A percentile compares a stretch with the other conserved stretches of the same genome.
phyloP scores from a whole-genome alignment of 192 early-diverging fungal species.

The Podila clonocystis region DNA sequence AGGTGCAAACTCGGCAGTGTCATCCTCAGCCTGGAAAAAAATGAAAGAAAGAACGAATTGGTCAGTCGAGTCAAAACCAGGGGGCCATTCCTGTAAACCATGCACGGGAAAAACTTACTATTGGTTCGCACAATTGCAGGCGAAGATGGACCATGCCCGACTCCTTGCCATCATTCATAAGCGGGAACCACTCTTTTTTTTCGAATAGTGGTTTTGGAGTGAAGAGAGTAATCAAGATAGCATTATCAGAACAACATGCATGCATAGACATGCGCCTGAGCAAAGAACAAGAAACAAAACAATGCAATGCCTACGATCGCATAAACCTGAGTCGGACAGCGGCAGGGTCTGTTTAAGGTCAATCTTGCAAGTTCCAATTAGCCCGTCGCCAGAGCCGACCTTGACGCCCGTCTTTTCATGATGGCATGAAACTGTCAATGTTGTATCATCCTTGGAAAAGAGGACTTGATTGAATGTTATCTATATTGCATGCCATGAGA shows the following conservation, averaged over 20 bases:
- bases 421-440: conserved; percentile 20
- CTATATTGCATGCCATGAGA: conserved; percentile 1
- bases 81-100: neutral
- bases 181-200: conserved; percentile 28
- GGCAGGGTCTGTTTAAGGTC: conserved; percentile 36
- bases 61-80: neutral
- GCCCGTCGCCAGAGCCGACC: conserved; percentile 29
- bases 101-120: conserved; percentile 16
- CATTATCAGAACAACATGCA: neutral
- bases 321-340: conserved; percentile 4
- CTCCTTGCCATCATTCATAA: conserved; percentile 30
- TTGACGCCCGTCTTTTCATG: conserved; percentile 44
- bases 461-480: conserved; percentile 30
- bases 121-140: conserved; percentile 25
- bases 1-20: conserved; percentile 15
- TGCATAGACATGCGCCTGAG: neutral
- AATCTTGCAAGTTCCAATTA: conserved; percentile 45
- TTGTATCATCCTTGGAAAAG: conserved; percentile 15
- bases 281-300: neutral
- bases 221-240: neutral
- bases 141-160: conserved; percentile 36
- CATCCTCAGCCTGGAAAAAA: conserved; percentile 12
- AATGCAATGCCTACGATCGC: conserved; percentile 17
- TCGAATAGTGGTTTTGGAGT: neutral
- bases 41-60: neutral